Percentiles rank a stretch among this genome's conserved stretches.
Conservation (phyloP, 257 asterid species). For the Scutellaria barbata region DNA sequence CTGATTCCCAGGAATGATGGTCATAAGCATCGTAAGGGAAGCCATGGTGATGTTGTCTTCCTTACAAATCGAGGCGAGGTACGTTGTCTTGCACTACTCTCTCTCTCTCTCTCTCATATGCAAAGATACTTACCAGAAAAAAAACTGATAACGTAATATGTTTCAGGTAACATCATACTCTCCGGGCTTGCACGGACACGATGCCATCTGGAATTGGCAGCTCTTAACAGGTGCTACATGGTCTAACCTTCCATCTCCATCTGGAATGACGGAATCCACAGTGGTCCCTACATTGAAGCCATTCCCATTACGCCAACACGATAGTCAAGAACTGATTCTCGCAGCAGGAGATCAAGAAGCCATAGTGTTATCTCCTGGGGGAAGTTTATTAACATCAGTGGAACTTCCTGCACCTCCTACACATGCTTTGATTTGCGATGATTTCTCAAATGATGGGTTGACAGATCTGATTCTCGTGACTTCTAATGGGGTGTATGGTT, state of each 20-base stretch:
- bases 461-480: conserved; percentile 83
- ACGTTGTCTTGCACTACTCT: conserved; percentile 29
- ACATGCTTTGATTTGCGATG: conserved; percentile 73
- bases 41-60: conserved; percentile 93
- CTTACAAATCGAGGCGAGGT: conserved; percentile 98
- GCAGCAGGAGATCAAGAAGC: conserved; percentile 99
- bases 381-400: conserved; percentile 60
- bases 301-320: conserved; percentile 73
- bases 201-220: conserved; percentile 94
- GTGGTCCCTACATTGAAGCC: conserved; percentile 85
- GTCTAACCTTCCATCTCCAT: conserved; percentile 93
- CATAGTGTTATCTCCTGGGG: conserved; percentile 80
- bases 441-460: conserved; percentile 88
- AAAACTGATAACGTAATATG: neutral
- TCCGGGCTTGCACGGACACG: conserved; percentile 91
- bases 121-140: neutral
- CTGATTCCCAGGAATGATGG: conserved; percentile 85
- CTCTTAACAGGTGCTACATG: conserved; percentile 84
- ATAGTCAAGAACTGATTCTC: conserved; percentile 74
- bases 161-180: conserved; percentile 93
- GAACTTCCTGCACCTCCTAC: conserved; percentile 95
- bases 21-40: conserved; percentile 86
- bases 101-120: neutral
- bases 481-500: conserved; percentile 84
- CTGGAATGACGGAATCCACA: conserved; percentile 74